Base-by-base conservation (phyloP, 2,329 filamentous ascomycete species). In the Leptographium lundbergii region DNA sequence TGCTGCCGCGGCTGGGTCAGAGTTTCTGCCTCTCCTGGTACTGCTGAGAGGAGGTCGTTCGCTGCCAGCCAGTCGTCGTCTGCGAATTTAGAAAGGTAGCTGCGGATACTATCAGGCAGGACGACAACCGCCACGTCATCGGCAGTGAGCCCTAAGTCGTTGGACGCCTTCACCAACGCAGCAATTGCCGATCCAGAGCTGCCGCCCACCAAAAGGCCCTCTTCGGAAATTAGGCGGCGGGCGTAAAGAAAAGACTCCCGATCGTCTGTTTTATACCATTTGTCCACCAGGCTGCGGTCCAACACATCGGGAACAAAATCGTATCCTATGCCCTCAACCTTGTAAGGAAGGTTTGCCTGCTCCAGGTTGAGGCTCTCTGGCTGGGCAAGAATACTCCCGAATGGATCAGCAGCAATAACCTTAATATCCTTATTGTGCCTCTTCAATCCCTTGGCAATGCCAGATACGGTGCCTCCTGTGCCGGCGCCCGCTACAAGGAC, bases 1-100 rank as follows among this genome's bases (percentile, higher is more conserved):
- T 67, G 63, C 54, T 67, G 67, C 24, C 45, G 29, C 63, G 68
- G 75, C 56, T 71, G 19, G 13, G 67, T 25, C 66, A 63, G 54
- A 67, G 66, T n/a, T 52, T 32, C 25, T 27, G 27, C n/a, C 19
- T 79, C 47, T 19, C 73, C 75, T 62, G 42, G 42, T 19, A 45
- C 74, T 72, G 69, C 67, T n/a, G 89, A 83, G 29, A 97, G 81
- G 27, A 99, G 88, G 70, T 92, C 87, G 74, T 99, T 99, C 63
- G 94, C 94, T 14, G 91, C 91, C 59, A 99, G 85, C 95, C 94
- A 99, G 77, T 97, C 94, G 70, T 99, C 95, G 70, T 99, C 94
- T 65, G 91, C 91, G 70, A 99, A 99, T 81, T 99, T 99, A 76
- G 88, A 92, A 29, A 99, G 84, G 72, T 99, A 99, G 74, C 90